Evolutionary conservation across 192 early-diverging fungal genomes (phyloP).

Genomic region (Ambispora gerdemannii): DNA sequence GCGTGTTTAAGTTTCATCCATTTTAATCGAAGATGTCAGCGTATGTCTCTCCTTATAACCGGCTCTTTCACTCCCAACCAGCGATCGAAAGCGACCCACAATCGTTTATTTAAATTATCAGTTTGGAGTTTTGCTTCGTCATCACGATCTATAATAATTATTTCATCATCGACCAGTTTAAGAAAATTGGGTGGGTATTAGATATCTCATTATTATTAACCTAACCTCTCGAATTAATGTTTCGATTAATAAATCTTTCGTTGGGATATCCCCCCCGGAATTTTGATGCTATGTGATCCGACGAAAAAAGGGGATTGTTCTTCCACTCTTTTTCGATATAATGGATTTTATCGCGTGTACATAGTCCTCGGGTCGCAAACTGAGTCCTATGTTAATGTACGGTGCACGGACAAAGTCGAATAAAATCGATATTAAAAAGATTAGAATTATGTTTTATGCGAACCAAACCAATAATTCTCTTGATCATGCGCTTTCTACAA

Average conservation of each 20-base stretch:
- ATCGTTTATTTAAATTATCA: neutral
- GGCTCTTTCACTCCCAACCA: constrained; percentile 7
- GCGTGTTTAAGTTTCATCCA: constrained; percentile 1
- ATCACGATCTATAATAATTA: neutral
- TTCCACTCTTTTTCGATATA: constrained; percentile 9
- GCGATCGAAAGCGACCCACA: neutral
- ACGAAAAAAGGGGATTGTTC: neutral
- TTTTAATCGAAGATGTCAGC: neutral
- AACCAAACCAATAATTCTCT: too few relatives aligned
- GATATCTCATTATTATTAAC: neutral
- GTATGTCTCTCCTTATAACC: neutral
- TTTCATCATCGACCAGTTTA: neutral
- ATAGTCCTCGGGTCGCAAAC: constrained; percentile 1
- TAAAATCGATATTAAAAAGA: too few relatives aligned
- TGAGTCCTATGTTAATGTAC: neutral
- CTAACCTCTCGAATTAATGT: constrained; percentile 14
- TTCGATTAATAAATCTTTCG: constrained; percentile 15
- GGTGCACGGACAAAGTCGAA: too few relatives aligned
- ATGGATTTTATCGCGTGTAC: constrained; percentile 1
- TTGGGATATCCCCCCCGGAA: neutral
- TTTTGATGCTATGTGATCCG: neutral
- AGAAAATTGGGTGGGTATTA: neutral
- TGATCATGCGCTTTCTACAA: too few relatives aligned
- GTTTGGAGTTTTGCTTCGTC: neutral
- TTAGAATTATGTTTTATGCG: too few relatives aligned